A percentile compares a stretch with the other conserved stretches of the same genome.
Conservation (phyloP, 2,329 filamentous ascomycete species). For the Teratosphaeriaceae sp. region DNA sequence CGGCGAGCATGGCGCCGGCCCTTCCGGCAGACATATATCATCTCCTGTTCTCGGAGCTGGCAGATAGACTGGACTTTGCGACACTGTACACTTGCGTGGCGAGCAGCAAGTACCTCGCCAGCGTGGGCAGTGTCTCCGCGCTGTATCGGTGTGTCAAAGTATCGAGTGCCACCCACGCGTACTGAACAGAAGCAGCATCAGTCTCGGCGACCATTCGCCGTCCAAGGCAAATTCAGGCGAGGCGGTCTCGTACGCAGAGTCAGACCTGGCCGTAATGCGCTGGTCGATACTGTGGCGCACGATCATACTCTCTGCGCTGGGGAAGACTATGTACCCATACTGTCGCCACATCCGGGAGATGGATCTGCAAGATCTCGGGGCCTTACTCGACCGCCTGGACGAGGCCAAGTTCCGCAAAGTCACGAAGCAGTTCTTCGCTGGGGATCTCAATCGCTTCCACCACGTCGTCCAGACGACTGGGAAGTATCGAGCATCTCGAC, state of each 20-base stretch:
- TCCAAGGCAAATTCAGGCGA: slow-evolving; percentile 41
- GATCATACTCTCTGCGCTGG: slow-evolving; percentile 59
- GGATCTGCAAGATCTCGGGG: slow-evolving; percentile 54
- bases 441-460: slow-evolving; percentile 40
- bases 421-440: slow-evolving; percentile 50
- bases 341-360: slow-evolving; percentile 60
- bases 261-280: slow-evolving; percentile 45
- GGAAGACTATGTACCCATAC: slow-evolving; percentile 60
- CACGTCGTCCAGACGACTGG: slow-evolving; percentile 24
- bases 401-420: slow-evolving; percentile 55
- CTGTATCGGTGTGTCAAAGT: slow-evolving; percentile 67
- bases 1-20: slow-evolving; percentile 1
- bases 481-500: slow-evolving; percentile 23
- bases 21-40: slow-evolving; percentile 56
- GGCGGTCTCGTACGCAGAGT: slow-evolving; percentile 33
- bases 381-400: slow-evolving; percentile 57
- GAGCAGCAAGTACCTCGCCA: slow-evolving; percentile 50
- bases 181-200: no score
- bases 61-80: slow-evolving; percentile 39
- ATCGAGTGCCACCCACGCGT: no score
- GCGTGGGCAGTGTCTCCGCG: slow-evolving; percentile 50
- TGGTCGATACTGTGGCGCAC: slow-evolving; percentile 63
- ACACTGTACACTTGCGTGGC: slow-evolving; percentile 55
- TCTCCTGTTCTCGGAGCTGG: slow-evolving; percentile 55
- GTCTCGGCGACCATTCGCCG: slow-evolving; percentile 33